phyloP scores from a whole-genome alignment of 371 early-diverging fungal genomes.

The Sporodiniella umbellata region DNA sequence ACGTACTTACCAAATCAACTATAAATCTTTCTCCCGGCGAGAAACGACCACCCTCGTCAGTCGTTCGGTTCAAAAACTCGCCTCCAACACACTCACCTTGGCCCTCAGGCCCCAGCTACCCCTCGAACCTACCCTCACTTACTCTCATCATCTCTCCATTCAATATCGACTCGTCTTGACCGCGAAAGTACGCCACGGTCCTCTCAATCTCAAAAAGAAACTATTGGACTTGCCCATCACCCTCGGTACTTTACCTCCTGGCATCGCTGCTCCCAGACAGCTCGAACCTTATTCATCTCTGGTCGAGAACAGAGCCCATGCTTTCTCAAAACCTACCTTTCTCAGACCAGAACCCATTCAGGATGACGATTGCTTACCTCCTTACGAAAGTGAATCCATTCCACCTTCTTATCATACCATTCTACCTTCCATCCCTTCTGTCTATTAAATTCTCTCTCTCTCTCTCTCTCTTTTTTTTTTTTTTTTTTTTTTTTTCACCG shows the following conservation, averaged over 20 bases:
- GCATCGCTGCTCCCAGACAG: constrained; percentile 21
- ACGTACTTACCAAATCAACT: constrained; percentile 19
- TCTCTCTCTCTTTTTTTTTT: background rate
- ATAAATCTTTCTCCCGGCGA: constrained; percentile 24
- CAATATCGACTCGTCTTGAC: constrained; percentile 16
- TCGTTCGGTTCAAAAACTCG: constrained; percentile 4
- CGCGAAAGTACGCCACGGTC: constrained; percentile 18
- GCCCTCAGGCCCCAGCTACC: constrained; percentile 10
- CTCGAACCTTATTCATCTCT: constrained; percentile 14
- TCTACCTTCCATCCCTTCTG: too few relatives aligned
- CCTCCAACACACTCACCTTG: constrained; percentile 7
- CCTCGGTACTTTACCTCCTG: constrained; percentile 22
- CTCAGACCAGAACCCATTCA: constrained; percentile 9
- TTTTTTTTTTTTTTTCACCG: background rate
- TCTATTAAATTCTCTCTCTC: background rate
- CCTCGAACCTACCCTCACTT: constrained; percentile 10
- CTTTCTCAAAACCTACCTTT: constrained; percentile 15
- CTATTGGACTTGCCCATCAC: constrained; percentile 18
- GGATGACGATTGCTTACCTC: constrained; percentile 20
- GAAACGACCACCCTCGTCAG: constrained; percentile 13
- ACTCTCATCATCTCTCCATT: constrained; percentile 16
- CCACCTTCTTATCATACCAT: constrained; percentile 14
- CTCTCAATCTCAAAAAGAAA: constrained; percentile 19
- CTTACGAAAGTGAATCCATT: constrained; percentile 13
- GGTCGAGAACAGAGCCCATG: constrained; percentile 5